phyloP scores from a whole-genome alignment of 2,329 filamentous ascomycete genomes.

The Triangularia setosa region DNA sequence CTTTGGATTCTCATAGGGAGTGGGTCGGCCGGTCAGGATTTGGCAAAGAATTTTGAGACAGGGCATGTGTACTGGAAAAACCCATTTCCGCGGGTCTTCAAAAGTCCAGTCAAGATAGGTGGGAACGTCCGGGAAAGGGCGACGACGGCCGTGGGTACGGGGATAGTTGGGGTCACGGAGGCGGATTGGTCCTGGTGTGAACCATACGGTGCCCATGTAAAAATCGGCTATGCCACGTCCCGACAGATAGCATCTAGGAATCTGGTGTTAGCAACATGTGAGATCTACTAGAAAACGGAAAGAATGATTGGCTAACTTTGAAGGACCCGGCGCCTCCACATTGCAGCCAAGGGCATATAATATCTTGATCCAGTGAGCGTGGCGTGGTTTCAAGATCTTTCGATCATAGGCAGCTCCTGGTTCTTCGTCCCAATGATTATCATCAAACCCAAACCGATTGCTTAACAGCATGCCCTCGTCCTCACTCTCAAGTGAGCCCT shows the following conservation, averaged over 20 bases:
- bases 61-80: constrained; percentile 4
- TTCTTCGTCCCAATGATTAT: background rate
- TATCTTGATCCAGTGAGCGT: background rate
- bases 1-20: background rate
- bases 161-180: constrained; percentile 1
- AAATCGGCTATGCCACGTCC: background rate
- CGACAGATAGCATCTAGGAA: background rate
- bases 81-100: background rate
- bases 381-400: background rate
- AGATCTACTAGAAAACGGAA: background rate
- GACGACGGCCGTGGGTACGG: background rate
- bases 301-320: background rate
- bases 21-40: background rate
- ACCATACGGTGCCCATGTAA: background rate
- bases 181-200: background rate
- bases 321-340: background rate
- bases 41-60: constrained; percentile 1
- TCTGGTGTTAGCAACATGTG: background rate
- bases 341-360: background rate
- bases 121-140: background rate
- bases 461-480: background rate
- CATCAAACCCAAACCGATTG: background rate
- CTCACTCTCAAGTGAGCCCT: background rate
- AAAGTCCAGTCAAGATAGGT: background rate
- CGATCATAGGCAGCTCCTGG: background rate